phyloP scores from a whole-genome alignment of 176 grass and related monocot genomes.

The Musa troglodytarum region DNA sequence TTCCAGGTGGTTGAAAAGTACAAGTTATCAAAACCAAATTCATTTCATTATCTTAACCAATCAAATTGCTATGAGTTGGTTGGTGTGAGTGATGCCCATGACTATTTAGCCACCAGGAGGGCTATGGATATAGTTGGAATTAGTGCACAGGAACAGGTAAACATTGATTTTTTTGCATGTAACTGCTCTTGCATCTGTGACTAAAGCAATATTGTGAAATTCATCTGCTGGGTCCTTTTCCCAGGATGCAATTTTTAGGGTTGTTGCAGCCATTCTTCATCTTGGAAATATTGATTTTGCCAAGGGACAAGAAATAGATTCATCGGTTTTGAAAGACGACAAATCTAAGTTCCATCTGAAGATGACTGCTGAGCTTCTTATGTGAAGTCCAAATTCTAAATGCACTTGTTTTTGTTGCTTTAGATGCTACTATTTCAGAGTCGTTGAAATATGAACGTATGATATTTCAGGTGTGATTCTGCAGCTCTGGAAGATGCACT shows the following conservation, averaged over 20 bases:
- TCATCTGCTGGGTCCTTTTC: slow-evolving; percentile 10
- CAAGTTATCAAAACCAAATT: slow-evolving; percentile 69
- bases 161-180: not conserved
- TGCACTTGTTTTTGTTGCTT: not conserved
- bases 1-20: slow-evolving; percentile 84
- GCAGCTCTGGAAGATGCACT: slow-evolving; percentile 83
- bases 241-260: slow-evolving; percentile 98
- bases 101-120: slow-evolving; percentile 91
- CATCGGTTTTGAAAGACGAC: slow-evolving; percentile 86
- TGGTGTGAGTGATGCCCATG: slow-evolving; percentile 85
- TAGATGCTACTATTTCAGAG: not conserved
- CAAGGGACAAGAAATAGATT: slow-evolving; percentile 91
- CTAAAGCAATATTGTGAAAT: too few relatives aligned
- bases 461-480: slow-evolving; percentile 74
- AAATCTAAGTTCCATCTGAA: slow-evolving; percentile 96
- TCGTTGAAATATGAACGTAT: not conserved
- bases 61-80: slow-evolving; percentile 96
- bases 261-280: slow-evolving; percentile 97
- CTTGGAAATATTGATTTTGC: slow-evolving; percentile 94
- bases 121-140: slow-evolving; percentile 99
- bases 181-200: too few relatives aligned
- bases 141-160: slow-evolving; percentile 85
- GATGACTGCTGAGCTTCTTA: slow-evolving; percentile 90
- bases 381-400: slow-evolving; percentile 33
- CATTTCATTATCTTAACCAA: slow-evolving; percentile 97